These are phyloP conservation scores for Nepenthes mirabilis DNA, from an alignment of 148 eudicot species.

Conservation along the genomic window DNA sequence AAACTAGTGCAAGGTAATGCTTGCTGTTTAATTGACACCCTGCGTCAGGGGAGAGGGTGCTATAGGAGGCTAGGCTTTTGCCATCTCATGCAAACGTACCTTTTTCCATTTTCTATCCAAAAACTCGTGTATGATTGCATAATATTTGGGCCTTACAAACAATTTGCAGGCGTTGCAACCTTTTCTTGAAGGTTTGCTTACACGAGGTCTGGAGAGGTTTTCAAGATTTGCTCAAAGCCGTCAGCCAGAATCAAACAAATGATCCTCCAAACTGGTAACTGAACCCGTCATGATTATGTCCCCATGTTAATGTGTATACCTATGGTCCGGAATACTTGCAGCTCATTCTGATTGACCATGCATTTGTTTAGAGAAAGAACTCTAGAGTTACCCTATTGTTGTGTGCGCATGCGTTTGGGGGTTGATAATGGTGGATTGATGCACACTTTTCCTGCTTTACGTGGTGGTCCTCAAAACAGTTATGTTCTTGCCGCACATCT, in stretches of 20 bases:
- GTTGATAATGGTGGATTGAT: too few relatives aligned
- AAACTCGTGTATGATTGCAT: not conserved
- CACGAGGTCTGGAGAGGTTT: conserved; percentile 72
- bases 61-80: not conserved
- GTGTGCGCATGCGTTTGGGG: too few relatives aligned
- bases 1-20: not conserved
- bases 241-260: conserved; percentile 18
- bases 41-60: not conserved
- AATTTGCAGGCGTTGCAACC: conserved; percentile 71
- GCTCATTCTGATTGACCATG: too few relatives aligned
- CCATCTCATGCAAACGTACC: not conserved
- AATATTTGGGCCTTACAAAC: not conserved
- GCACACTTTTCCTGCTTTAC: too few relatives aligned
- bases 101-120: too few relatives aligned
- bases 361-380: too few relatives aligned
- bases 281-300: too few relatives aligned
- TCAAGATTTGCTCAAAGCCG: conserved; percentile 42
- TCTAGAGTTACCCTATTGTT: too few relatives aligned
- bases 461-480: too few relatives aligned
- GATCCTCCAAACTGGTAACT: conserved; percentile 1
- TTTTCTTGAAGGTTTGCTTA: conserved; percentile 61
- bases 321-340: too few relatives aligned
- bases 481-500: too few relatives aligned
- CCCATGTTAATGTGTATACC: too few relatives aligned
- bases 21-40: not conserved